Conservation (phyloP, 2,329 filamentous ascomycete species). For the Niveomyces coronatus region DNA sequence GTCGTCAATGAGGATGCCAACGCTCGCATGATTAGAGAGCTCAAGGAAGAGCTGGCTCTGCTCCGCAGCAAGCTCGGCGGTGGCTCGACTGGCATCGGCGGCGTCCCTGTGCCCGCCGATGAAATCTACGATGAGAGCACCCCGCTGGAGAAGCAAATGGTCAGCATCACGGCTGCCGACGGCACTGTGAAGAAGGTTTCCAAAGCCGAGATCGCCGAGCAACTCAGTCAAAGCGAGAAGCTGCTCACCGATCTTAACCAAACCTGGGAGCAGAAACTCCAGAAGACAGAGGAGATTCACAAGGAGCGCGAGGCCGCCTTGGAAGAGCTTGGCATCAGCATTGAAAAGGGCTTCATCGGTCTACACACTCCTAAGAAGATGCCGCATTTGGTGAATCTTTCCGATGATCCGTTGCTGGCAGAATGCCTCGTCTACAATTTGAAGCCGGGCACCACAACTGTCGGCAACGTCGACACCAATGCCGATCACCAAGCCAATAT, state of each 20-base stretch:
- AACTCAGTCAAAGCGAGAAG: slow-evolving; percentile 93
- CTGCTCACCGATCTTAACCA: slow-evolving; percentile 92
- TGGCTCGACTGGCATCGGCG: slow-evolving; percentile 35
- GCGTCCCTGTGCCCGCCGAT: slow-evolving; percentile 47
- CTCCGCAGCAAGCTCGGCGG: slow-evolving; percentile 76
- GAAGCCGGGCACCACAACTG: slow-evolving; percentile 87
- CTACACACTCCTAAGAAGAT: slow-evolving; percentile 97
- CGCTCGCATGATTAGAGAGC: slow-evolving; percentile 93
- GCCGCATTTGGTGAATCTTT: slow-evolving; percentile 96
- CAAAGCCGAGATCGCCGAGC: slow-evolving; percentile 95
- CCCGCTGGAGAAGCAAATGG: slow-evolving; percentile 88
- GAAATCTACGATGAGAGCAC: slow-evolving; percentile 89
- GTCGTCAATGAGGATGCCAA: slow-evolving; percentile 99
- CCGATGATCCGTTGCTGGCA: slow-evolving; percentile 84
- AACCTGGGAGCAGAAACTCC: slow-evolving; percentile 95
- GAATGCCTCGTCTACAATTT: slow-evolving; percentile 98
- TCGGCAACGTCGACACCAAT: slow-evolving; percentile 86
- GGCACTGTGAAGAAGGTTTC: slow-evolving; percentile 89
- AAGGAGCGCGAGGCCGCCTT: slow-evolving; percentile 91
- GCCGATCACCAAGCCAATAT: slow-evolving; percentile 72
- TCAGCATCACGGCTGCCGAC: slow-evolving; percentile 81
- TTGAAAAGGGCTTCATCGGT: slow-evolving; percentile 95
- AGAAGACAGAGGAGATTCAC: slow-evolving; percentile 93
- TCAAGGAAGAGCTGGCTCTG: slow-evolving; percentile 87
- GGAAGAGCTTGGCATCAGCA: slow-evolving; percentile 95